A percentile compares a stretch with the other conserved stretches of the same genome.
Conservation (phyloP, 2,329 filamentous ascomycete genomes). For the Alternaria panax region DNA sequence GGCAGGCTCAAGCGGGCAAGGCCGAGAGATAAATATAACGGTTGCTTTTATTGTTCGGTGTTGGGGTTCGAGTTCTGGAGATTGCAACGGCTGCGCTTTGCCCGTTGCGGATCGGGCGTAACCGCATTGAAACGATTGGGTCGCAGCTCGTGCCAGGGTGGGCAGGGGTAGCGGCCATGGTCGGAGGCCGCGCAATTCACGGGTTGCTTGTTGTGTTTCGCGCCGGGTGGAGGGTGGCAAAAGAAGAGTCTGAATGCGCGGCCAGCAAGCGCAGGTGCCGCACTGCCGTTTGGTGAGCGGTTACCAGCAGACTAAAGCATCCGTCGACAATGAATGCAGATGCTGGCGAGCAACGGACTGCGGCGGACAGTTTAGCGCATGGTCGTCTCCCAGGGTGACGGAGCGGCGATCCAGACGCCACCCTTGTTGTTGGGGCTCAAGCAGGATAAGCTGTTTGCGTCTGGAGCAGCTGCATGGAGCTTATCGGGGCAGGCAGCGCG, state of each 20-base stretch:
- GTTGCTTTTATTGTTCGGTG: constrained; percentile 6
- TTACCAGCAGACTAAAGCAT: constrained; percentile 1
- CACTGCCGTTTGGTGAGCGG: background rate
- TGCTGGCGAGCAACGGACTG: constrained; percentile 3
- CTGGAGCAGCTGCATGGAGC: background rate
- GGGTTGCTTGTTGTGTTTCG: constrained; percentile 18
- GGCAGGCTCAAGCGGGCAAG: background rate
- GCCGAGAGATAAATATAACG: constrained; percentile 6
- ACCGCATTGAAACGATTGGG: constrained; percentile 17
- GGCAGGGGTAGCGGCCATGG: constrained; percentile 9
- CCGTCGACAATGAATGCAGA: constrained; percentile 4
- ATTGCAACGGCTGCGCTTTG: constrained; percentile 18
- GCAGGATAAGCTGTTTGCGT: background rate
- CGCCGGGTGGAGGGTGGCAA: constrained; percentile 1
- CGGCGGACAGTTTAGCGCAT: constrained; percentile 9
- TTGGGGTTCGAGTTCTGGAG: constrained; percentile 10
- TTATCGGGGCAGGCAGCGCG: constrained; percentile 1
- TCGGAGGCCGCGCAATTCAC: constrained; percentile 18
- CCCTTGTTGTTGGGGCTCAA: constrained; percentile 4
- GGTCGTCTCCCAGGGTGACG: constrained; percentile 12
- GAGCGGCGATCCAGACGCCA: constrained; percentile 11
- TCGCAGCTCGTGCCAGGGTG: constrained; percentile 5
- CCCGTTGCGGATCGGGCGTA: constrained; percentile 7
- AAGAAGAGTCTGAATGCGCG: background rate
- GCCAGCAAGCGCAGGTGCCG: background rate